Conservation (phyloP, 805 yeast genomes). For the Suhomyces emberorum region DNA sequence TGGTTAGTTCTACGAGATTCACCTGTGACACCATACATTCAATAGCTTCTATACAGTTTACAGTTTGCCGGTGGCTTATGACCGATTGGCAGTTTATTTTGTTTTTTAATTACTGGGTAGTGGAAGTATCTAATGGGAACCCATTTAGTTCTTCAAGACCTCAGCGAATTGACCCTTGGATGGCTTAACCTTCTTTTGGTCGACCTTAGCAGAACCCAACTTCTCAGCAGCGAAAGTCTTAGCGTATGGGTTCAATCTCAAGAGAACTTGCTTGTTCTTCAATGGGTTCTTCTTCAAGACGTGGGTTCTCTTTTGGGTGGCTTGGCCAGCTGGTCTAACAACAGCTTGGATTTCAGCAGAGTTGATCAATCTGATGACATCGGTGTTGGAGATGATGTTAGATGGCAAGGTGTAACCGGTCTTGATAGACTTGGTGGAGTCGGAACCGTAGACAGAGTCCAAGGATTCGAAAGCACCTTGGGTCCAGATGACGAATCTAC, state of each 20-base stretch:
- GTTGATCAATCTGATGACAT: slow-evolving; percentile 95
- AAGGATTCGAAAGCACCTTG: slow-evolving; percentile 96
- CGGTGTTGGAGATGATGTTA: slow-evolving; percentile 93
- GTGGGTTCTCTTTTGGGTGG: slow-evolving; percentile 96
- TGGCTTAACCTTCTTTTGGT: slow-evolving; percentile 58
- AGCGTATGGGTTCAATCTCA: slow-evolving; percentile 99
- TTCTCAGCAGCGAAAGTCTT: slow-evolving; percentile 92
- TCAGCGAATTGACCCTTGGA: slow-evolving; percentile 69
- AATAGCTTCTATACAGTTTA: too few species aligned
- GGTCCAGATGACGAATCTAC: slow-evolving; percentile 99
- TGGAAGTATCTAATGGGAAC: background rate
- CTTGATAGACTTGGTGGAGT: slow-evolving; percentile 78
- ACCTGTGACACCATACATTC: too few species aligned
- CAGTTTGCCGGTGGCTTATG: too few species aligned
- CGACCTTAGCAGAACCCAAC: slow-evolving; percentile 80
- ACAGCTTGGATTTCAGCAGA: slow-evolving; percentile 98
- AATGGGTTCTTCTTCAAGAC: slow-evolving; percentile 85
- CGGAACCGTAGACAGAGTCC: slow-evolving; percentile 97
- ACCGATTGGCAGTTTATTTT: too few species aligned
- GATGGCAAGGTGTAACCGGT: slow-evolving; percentile 89
- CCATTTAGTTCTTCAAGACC: slow-evolving; percentile 52
- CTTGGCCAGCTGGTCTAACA: slow-evolving; percentile 93
- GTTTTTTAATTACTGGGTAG: too few species aligned
- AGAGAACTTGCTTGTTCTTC: slow-evolving; percentile 97
- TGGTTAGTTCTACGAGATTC: too few species aligned